These are phyloP conservation scores for Nemania sp. DNA, from an alignment of 2,329 filamentous ascomycete species.

Conservation along the genomic window DNA sequence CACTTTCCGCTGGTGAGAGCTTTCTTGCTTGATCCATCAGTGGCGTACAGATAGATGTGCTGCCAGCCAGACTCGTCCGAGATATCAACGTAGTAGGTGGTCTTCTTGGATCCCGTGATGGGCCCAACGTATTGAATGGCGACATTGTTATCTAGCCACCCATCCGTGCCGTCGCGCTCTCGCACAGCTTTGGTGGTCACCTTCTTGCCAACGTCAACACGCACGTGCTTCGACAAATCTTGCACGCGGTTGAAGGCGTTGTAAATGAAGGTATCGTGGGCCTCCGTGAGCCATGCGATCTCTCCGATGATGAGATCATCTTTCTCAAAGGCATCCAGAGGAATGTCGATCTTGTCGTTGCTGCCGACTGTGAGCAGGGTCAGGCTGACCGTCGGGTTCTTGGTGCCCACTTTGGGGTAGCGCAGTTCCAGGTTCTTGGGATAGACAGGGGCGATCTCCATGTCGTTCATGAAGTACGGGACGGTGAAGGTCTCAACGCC, in stretches of 20 bases:
- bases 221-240: slow-evolving; percentile 64
- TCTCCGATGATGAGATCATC: slow-evolving; percentile 70
- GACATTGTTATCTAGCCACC: slow-evolving; percentile 65
- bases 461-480: slow-evolving; percentile 67
- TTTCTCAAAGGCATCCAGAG: slow-evolving; percentile 60
- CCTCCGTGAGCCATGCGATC: slow-evolving; percentile 67
- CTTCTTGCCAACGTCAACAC: slow-evolving; percentile 56
- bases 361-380: slow-evolving; percentile 60
- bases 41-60: slow-evolving; percentile 67
- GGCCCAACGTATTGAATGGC: slow-evolving; percentile 60
- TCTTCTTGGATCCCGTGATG: slow-evolving; percentile 43
- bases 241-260: slow-evolving; percentile 72
- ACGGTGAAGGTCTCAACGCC: slow-evolving; percentile 69
- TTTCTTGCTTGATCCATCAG: slow-evolving; percentile 58
- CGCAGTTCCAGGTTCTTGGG: slow-evolving; percentile 65
- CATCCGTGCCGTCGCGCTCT: slow-evolving; percentile 61
- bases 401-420: slow-evolving; percentile 71
- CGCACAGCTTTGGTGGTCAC: slow-evolving; percentile 54
- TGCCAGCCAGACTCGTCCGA: slow-evolving; percentile 69
- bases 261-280: slow-evolving; percentile 64
- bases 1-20: slow-evolving; percentile 68
- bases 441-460: slow-evolving; percentile 62
- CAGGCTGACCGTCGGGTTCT: slow-evolving; percentile 66
- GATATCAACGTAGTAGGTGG: slow-evolving; percentile 66
- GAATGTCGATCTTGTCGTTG: slow-evolving; percentile 50